phyloP scores from a whole-genome alignment of 306 rosid species.

The peach (Prunus persica) region DNA sequence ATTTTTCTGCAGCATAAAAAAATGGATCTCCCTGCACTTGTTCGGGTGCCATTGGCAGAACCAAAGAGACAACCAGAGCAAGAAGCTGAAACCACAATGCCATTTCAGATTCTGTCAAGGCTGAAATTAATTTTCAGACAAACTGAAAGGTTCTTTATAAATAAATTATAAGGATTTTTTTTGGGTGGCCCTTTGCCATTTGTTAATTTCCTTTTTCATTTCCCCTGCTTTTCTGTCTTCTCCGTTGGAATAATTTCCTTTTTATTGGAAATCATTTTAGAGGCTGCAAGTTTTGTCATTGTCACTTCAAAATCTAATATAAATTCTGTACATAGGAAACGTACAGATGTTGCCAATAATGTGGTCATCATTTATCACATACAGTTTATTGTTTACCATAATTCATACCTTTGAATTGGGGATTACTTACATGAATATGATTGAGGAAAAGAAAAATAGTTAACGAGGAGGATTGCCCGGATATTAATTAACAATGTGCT shows the following conservation, averaged over 20 bases:
- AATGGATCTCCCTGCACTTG: conserved; percentile 4
- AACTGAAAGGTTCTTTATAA: not conserved
- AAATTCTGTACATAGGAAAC: too few species aligned
- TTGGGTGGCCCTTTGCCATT: not conserved
- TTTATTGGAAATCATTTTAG: not conserved
- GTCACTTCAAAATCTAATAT: too few species aligned
- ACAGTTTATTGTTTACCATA: too few species aligned
- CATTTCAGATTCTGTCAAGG: conserved; percentile 3
- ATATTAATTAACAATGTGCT: too few species aligned
- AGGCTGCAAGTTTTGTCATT: too few species aligned
- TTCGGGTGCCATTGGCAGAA: not conserved
- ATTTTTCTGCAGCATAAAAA: not conserved
- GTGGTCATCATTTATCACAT: too few species aligned
- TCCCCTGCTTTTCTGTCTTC: not conserved
- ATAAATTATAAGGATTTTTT: not conserved
- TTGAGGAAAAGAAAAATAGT: too few species aligned
- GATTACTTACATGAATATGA: too few species aligned
- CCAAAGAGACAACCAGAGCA: not conserved
- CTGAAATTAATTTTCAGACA: not conserved
- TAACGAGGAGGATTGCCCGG: too few species aligned
- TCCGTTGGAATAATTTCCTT: not conserved
- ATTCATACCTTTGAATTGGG: too few species aligned
- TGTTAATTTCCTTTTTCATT: not conserved
- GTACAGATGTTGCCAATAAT: too few species aligned
- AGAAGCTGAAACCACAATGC: conserved; percentile 9